Base-by-base conservation (phyloP, 495 filamentous ascomycete species). In the Annulohypoxylon moriforme region DNA sequence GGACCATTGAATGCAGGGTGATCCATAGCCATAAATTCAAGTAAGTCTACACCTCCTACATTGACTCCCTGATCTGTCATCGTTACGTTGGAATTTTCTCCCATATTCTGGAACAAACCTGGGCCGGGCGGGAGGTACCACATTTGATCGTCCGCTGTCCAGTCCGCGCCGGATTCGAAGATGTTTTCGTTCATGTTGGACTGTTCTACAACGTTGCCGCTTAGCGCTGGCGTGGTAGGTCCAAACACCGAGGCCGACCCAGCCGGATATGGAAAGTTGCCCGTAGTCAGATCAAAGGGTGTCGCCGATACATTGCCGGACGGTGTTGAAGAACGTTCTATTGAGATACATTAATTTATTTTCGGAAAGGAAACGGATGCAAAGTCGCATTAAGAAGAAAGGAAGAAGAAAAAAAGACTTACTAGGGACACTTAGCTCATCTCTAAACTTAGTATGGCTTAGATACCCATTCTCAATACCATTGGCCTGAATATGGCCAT, bases 61-160 rank as follows among this genome's bases (percentile, higher is more conserved):
- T 85, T 88, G 33, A 88, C 86, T 34, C 86, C 86, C 75, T 88
- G 85, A 6, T 86, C 85, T 33, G 85, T 87, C 83, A 87, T 87
- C 36, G 85, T 85, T 24, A 87, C 85, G 4, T 77, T 78, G 20
- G 77, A 75, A 60, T 84, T 83, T 68, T 85, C 85, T 52, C 76
- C 76, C 42, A 86, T 77, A 68, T 84, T 87, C 65, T 86, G 84
- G 75, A 86, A 88, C 34, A 87, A 82, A 11, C 83, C 86, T 16
- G 85, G 78, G 1, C 85, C 86, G 11, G 86, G 78, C 2, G 85
- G 85, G 14, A 87, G 80, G 68, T 87, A 88, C 86, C 85, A 87
- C 83, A 87, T 85, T 73, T 87, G 84, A 56, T 77, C 83, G 36
- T 81, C 77, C 0, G 81, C 72, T 16, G 79, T 73, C 84, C 84